Evolutionary conservation across 2,329 filamentous ascomycete genomes (phyloP).

Genomic region (Microdochium paspali): DNA sequence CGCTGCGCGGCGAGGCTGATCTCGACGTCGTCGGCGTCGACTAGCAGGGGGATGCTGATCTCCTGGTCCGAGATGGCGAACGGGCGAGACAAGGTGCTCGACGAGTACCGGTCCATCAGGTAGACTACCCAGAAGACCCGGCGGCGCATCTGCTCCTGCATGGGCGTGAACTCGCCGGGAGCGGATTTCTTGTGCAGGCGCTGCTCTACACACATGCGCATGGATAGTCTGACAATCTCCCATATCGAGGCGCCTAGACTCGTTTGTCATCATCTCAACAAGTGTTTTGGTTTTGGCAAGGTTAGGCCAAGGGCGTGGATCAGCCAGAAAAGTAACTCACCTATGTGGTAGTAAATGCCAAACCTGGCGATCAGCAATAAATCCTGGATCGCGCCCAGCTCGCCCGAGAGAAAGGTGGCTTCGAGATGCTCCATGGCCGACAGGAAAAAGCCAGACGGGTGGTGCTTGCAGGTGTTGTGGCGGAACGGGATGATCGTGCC

Average conservation of each 20-base stretch:
- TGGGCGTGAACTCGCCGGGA: neutral
- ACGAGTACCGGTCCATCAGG: slow-evolving; percentile 33
- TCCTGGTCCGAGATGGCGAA: slow-evolving; percentile 29
- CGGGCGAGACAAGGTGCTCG: slow-evolving; percentile 27
- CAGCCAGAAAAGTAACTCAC: no score
- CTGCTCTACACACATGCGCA: slow-evolving; percentile 1
- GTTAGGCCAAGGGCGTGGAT: neutral
- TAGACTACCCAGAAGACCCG: slow-evolving; percentile 35
- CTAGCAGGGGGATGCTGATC: slow-evolving; percentile 25
- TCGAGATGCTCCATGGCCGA: slow-evolving; percentile 1
- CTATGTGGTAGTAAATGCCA: slow-evolving; percentile 1
- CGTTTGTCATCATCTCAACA: neutral
- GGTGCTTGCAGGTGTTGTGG: neutral
- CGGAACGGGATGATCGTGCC: neutral
- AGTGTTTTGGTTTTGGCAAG: neutral
- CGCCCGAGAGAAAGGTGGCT: neutral
- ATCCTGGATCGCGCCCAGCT: neutral
- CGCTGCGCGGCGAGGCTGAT: slow-evolving; percentile 8
- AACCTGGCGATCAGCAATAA: neutral
- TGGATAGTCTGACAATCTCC: neutral
- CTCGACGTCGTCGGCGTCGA: slow-evolving; percentile 22
- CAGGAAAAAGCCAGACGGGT: slow-evolving; percentile 1
- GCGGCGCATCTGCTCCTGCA: slow-evolving; percentile 25
- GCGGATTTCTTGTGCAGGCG: neutral
- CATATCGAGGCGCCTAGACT: slow-evolving; percentile 1